phyloP scores from a whole-genome alignment of 805 yeast species.

The Yamadazyma philogaea region DNA sequence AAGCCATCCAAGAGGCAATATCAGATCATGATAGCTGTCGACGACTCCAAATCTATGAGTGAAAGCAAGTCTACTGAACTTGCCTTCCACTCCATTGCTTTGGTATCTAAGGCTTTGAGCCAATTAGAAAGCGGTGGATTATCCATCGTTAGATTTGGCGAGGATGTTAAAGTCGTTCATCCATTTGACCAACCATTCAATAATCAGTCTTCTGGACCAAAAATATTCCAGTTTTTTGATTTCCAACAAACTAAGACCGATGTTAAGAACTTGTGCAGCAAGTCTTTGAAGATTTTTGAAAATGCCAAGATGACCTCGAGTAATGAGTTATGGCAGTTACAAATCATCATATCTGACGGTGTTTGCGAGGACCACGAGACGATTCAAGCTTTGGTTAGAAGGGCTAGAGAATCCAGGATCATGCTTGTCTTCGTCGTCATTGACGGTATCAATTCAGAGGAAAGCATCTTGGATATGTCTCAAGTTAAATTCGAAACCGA shows the following conservation, averaged over 20 bases:
- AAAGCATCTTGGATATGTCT: constrained; percentile 90
- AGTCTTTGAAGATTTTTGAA: constrained; percentile 71
- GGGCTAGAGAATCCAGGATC: constrained; percentile 86
- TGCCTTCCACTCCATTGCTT: constrained; percentile 91
- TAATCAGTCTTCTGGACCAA: constrained; percentile 72
- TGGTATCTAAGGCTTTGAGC: constrained; percentile 89
- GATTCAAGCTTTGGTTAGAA: constrained; percentile 77
- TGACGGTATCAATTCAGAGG: constrained; percentile 81
- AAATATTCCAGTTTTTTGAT: constrained; percentile 81
- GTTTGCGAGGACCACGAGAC: constrained; percentile 93
- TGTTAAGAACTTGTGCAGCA: constrained; percentile 66
- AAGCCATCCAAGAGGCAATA: constrained; percentile 97
- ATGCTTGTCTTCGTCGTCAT: constrained; percentile 94
- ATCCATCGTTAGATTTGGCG: constrained; percentile 89
- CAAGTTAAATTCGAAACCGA: constrained; percentile 84
- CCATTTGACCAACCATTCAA: constrained; percentile 84
- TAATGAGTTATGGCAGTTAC: constrained; percentile 84
- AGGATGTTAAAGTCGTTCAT: constrained; percentile 77
- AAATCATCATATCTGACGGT: constrained; percentile 93
- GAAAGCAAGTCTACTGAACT: constrained; percentile 86
- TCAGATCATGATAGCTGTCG: constrained; percentile 96
- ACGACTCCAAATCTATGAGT: constrained; percentile 96
- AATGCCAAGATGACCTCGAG: constrained; percentile 47
- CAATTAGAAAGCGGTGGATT: constrained; percentile 93
- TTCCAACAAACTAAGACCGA: constrained; percentile 88